Evolutionary conservation across 352 stramenopile genomes (phyloP).

Genomic region (Phytopythium kandeliae): DNA sequence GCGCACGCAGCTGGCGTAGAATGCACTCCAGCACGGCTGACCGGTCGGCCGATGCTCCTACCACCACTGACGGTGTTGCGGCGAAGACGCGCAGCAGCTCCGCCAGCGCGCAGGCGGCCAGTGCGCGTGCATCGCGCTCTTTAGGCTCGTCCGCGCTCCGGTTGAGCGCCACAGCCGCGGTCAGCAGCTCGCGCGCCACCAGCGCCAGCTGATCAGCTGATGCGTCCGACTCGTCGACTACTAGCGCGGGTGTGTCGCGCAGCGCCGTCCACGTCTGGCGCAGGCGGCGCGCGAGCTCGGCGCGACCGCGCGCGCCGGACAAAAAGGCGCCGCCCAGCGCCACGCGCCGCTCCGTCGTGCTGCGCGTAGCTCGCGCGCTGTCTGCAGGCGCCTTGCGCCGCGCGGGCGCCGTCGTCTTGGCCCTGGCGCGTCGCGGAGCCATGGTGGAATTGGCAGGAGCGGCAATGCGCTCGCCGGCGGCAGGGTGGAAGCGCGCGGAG

Average conservation of each 20-base stretch:
- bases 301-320: slow-evolving; percentile 18
- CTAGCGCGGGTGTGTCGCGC: slow-evolving; percentile 15
- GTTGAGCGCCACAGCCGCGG: slow-evolving; percentile 8
- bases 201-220: slow-evolving; percentile 24
- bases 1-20: slow-evolving; percentile 41
- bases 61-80: slow-evolving; percentile 61
- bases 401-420: neutral
- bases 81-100: slow-evolving; percentile 63
- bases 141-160: slow-evolving; percentile 36
- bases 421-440: slow-evolving; percentile 1
- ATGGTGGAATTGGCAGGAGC: neutral
- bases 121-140: slow-evolving; percentile 47
- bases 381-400: neutral
- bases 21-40: slow-evolving; percentile 59
- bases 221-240: slow-evolving; percentile 36
- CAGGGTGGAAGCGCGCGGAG: too few species aligned
- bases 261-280: slow-evolving; percentile 46
- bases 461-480: too few species aligned
- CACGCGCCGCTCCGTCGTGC: slow-evolving; percentile 4
- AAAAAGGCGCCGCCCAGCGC: slow-evolving; percentile 2
- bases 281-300: slow-evolving; percentile 39
- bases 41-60: slow-evolving; percentile 55
- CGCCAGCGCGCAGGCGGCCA: slow-evolving; percentile 68
- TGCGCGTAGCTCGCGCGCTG: neutral
- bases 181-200: slow-evolving; percentile 51